phyloP scores from a whole-genome alignment of 2,329 filamentous ascomycete genomes.

The Exophiala dermatitidis region DNA sequence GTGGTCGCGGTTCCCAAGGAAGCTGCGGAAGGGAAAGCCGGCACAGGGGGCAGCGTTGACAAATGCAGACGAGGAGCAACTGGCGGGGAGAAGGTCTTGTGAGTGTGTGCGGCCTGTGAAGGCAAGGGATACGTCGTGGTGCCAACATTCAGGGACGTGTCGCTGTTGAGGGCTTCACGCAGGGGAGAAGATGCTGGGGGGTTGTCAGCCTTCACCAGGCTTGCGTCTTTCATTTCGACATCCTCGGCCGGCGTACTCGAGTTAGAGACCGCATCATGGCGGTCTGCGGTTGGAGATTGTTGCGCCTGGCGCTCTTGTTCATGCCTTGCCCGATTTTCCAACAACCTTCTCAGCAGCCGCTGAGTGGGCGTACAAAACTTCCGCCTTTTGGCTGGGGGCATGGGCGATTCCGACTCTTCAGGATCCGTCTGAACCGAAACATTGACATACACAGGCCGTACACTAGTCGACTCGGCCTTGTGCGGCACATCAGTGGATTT shows the following conservation, averaged over 20 bases:
- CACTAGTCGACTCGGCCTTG: slow-evolving; percentile 29
- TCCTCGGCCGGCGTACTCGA: slow-evolving; percentile 30
- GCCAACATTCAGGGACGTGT: slow-evolving; percentile 14
- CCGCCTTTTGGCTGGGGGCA: slow-evolving; percentile 27
- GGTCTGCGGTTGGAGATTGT: slow-evolving; percentile 11
- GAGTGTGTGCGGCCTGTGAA: background rate
- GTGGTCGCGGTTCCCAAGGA: slow-evolving; percentile 27
- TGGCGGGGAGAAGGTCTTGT: slow-evolving; percentile 12
- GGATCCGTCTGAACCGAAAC: slow-evolving; percentile 39
- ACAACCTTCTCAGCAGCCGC: slow-evolving; percentile 38
- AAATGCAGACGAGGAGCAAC: slow-evolving; percentile 33
- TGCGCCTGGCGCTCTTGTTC: slow-evolving; percentile 28
- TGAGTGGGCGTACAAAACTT: slow-evolving; percentile 38
- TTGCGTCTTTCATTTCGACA: slow-evolving; percentile 43
- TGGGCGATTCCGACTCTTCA: slow-evolving; percentile 33
- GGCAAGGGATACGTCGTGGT: slow-evolving; percentile 15
- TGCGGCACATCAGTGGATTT: slow-evolving; percentile 30
- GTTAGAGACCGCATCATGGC: slow-evolving; percentile 9
- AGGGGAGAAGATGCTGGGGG: slow-evolving; percentile 1
- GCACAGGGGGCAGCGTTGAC: slow-evolving; percentile 30
- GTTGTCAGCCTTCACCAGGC: slow-evolving; percentile 3
- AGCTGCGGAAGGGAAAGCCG: slow-evolving; percentile 26
- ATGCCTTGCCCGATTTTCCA: slow-evolving; percentile 35
- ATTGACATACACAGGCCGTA: slow-evolving; percentile 36
- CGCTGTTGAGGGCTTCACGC: slow-evolving; percentile 3